Evolutionary conservation across 225 moss, liverwort and hornwort genomes (phyloP).

Genomic region (Marchantia polymorpha): DNA sequence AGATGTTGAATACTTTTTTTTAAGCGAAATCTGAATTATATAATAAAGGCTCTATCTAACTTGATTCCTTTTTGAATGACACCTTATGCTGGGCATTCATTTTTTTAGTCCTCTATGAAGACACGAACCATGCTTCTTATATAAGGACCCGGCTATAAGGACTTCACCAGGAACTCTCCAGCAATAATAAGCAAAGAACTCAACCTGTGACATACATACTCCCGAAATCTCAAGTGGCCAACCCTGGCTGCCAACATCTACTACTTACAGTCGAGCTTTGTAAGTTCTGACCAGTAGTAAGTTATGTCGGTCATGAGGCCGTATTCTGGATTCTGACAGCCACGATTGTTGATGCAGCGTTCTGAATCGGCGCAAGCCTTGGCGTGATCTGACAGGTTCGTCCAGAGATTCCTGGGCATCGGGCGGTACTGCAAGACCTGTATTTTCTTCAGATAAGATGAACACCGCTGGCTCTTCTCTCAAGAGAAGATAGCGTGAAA

Average conservation of each 20-base stretch:
- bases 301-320: neutral
- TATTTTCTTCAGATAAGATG: too few species aligned
- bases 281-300: neutral
- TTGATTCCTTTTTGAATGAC: neutral
- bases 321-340: neutral
- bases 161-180: neutral
- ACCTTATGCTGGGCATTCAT: neutral
- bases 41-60: neutral
- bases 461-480: too few species aligned
- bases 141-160: too few species aligned
- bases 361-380: neutral
- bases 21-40: neutral
- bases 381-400: neutral
- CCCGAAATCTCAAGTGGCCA: neutral
- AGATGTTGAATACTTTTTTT: neutral
- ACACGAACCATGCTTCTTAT: neutral
- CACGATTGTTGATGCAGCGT: constrained; percentile 2
- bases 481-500: neutral
- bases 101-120: neutral
- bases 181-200: neutral
- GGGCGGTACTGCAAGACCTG: neutral
- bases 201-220: neutral
- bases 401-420: neutral
- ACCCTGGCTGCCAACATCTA: neutral
- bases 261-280: neutral